Base-by-base conservation (phyloP, 2,329 filamentous ascomycete genomes). In the Phyllosticta ampelicida region DNA sequence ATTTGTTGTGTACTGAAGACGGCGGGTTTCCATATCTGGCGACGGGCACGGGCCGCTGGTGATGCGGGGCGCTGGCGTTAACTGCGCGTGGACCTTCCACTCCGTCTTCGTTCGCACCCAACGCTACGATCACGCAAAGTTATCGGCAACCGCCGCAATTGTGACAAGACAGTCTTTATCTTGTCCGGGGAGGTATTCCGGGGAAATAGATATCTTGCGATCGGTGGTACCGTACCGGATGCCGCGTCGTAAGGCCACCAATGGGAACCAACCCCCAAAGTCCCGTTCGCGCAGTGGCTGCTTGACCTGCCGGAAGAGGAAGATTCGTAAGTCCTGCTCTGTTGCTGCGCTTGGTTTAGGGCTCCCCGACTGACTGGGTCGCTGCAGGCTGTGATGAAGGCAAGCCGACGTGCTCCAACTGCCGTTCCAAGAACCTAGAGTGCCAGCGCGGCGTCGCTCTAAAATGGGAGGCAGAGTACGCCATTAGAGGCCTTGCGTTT, bases 401-500 rank as follows among this genome's bases (percentile, higher is more conserved):
- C 49, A 71, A 70, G 60, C 73, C 73, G 10, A 51, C 62, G 13
- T 75, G 73, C 63, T 67, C 67, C 23, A 65, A 72, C 36, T 75
- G 73, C 61, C 59, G 60, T 56, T 66, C 70, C 59, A 70, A 67
- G 62, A 68, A 69, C 1, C 59, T 74, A 16, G 62, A 63, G 5
- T 75, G 73, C 58, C 67, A 68, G 11, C 71, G 69, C 4, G 67
- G 58, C 55, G 60, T 63, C 23, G 54, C 59, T 19, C 56, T 64
- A 53, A 64, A 64, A 48, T 71, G 58, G 61, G 74, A 63, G 64
- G 68, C 50, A 2, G 74, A 76, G 58, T 76, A 74, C 60, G 63
- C 62, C 55, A 71, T 66, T 55, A 71, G 71, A 9, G 74, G 74
- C 10, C 62, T 73, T 55, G 73, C 74, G 5, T 76, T 76, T 64